These are phyloP conservation scores for Malassezia furfur DNA, from an alignment of 1,284 basidiomycete species.

Conservation along the genomic window DNA sequence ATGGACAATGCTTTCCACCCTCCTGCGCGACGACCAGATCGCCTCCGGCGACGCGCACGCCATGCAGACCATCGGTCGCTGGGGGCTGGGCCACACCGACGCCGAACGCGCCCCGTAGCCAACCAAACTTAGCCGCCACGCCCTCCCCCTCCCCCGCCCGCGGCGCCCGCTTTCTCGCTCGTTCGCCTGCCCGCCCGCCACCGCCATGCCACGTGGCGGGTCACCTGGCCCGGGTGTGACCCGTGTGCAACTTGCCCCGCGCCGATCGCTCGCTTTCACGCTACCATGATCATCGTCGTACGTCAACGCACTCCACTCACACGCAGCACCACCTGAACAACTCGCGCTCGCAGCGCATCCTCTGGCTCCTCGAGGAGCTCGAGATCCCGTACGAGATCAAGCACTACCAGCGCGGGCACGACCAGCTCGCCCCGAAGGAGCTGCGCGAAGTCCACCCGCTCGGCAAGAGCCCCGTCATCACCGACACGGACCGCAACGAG, in stretches of 20 bases:
- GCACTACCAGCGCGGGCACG: slow-evolving; percentile 31
- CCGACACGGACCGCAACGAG: slow-evolving; percentile 29
- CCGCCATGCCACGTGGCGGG: too few species aligned
- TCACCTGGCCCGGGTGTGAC: too few species aligned
- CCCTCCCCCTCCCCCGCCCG: background rate
- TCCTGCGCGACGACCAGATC: slow-evolving; percentile 61
- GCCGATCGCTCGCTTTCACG: background rate
- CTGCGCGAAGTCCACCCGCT: slow-evolving; percentile 38
- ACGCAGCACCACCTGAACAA: slow-evolving; percentile 40
- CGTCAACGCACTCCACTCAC: background rate
- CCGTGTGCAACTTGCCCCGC: too few species aligned
- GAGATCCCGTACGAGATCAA: slow-evolving; percentile 40
- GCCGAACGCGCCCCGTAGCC: too few species aligned
- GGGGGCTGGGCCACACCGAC: slow-evolving; percentile 2
- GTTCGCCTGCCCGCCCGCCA: too few species aligned
- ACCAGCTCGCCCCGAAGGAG: slow-evolving; percentile 30
- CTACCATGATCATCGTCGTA: slow-evolving; percentile 29
- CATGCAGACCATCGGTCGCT: slow-evolving; percentile 71
- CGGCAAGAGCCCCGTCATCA: slow-evolving; percentile 44
- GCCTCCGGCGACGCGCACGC: slow-evolving; percentile 64
- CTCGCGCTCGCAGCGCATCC: slow-evolving; percentile 44
- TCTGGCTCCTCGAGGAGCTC: slow-evolving; percentile 47
- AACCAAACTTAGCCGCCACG: too few species aligned
- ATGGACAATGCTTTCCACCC: slow-evolving; percentile 76
- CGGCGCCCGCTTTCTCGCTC: too few species aligned